phyloP scores from a whole-genome alignment of 495 filamentous ascomycete species.

The Terfezia claveryi region DNA sequence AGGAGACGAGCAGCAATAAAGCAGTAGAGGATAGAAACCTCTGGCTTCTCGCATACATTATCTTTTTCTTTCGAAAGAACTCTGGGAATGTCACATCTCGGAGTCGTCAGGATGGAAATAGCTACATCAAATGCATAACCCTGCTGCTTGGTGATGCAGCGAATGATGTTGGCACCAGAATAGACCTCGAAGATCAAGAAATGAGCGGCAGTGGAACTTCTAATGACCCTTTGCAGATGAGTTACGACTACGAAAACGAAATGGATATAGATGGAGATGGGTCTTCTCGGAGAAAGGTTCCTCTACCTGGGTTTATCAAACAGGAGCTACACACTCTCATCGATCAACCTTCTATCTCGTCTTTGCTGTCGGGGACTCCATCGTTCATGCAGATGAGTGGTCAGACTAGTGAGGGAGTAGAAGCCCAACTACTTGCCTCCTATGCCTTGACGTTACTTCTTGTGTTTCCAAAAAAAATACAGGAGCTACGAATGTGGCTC shows the following conservation, averaged over 20 bases:
- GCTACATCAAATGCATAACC: constrained; percentile 45
- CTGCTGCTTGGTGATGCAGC: constrained; percentile 39
- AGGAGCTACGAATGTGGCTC: constrained; percentile 91
- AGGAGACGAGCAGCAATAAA: neutral
- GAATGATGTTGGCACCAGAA: constrained; percentile 30
- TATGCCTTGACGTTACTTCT: constrained; percentile 71
- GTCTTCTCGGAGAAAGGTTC: constrained; percentile 6
- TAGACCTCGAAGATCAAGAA: constrained; percentile 30
- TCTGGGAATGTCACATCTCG: constrained; percentile 25
- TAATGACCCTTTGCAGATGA: constrained; percentile 3
- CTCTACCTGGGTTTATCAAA: constrained; percentile 34
- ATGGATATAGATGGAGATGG: constrained; percentile 1
- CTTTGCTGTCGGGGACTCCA: constrained; percentile 18
- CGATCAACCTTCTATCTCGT: constrained; percentile 27
- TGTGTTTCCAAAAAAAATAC: constrained; percentile 60
- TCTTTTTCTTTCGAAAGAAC: constrained; percentile 35
- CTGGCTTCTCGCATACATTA: constrained; percentile 65
- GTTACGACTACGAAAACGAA: constrained; percentile 1
- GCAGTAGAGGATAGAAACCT: constrained; percentile 23
- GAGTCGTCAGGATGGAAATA: constrained; percentile 25
- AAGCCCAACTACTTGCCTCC: constrained; percentile 54
- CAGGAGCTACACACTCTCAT: constrained; percentile 40
- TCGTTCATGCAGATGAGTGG: constrained; percentile 8
- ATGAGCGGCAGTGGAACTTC: constrained; percentile 16
- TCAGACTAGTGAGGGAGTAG: constrained; percentile 3